Evolutionary conservation across 1,284 basidiomycete species (phyloP), one percentile per base, ranked within the genome.

Genomic region (Rhodotorula sp.): DNA sequence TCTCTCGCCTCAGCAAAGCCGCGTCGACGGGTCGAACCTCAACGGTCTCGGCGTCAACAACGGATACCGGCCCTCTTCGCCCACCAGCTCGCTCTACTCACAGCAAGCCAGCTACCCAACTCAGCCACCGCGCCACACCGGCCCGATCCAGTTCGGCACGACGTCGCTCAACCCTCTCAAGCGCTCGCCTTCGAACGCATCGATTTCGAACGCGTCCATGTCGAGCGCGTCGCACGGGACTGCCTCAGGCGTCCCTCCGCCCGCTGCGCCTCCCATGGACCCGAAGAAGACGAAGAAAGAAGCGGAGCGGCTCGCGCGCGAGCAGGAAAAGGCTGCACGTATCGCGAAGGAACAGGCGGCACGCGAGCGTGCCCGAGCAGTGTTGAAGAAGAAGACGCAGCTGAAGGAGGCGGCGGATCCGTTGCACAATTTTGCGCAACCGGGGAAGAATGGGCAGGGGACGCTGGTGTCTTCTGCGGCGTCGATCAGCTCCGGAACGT

Each of bases 201-300:
- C 39, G 13, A 44, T 44, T 6, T 44, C 39, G 7, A 44, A 44
- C 68, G 66, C 68, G 19, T 70, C 70, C 24, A 63, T 70, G 49
- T 53, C 60, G 51, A 61, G 60, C 39, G 36, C 29, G 36, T 10
- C 39, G 20, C 34, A 39, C 15, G 34, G 29, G 27, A 46, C 56
- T 30, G 27, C 56, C 27, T 44, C 39, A 49, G 55, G 32, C 15
- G 52, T 27, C 5, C 32, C 44, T 13, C 24, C 27, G 4, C 62
- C 63, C 27, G 66, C 47, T 56, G 27, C 88, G 86, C 32, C 89
- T 39, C 24, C 67, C 19, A 82, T 83, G 69, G 91, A 95, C 79
- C 84, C 88, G 68, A 94, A 94, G 83, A 89, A 90, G 81, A 85
- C 87, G 72, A 93, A 92, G 84, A 94, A 94, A 83, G 91, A 94